A percentile compares a stretch with the other conserved stretches of the same genome.
Evolutionary conservation across 768 basidiomycete genomes (phyloP).

Genomic region (Amanita phalloides): DNA sequence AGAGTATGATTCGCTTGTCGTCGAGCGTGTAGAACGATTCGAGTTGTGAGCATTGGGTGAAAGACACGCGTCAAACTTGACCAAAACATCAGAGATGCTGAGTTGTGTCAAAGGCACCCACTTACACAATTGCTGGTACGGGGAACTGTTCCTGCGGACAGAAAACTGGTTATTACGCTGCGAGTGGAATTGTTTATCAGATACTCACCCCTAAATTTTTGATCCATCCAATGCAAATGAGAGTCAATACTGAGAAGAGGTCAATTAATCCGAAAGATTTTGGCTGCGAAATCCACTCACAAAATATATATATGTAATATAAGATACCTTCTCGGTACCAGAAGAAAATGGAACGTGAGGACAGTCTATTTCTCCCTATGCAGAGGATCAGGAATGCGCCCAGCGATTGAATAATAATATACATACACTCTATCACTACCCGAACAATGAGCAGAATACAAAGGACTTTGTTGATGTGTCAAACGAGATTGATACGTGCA

Average conservation of each 20-base stretch:
- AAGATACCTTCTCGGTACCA: conserved; percentile 1
- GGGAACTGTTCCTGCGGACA: background rate
- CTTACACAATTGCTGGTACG: background rate
- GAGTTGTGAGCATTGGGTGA: background rate
- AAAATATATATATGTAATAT: conserved; percentile 2
- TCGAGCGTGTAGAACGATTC: conserved; percentile 1
- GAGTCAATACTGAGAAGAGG: background rate
- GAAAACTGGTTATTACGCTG: background rate
- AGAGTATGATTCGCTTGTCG: background rate
- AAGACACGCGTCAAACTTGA: background rate
- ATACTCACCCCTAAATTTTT: background rate
- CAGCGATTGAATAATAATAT: background rate
- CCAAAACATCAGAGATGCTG: background rate
- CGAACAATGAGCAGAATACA: background rate
- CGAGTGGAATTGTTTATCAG: background rate
- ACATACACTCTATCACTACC: background rate
- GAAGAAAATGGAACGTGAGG: background rate
- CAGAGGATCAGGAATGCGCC: background rate
- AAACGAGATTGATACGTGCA: background rate
- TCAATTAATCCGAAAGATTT: background rate
- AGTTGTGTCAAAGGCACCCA: background rate
- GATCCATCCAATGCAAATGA: background rate
- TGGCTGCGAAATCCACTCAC: background rate
- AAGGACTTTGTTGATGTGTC: background rate
- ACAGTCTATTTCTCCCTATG: background rate